A percentile compares a stretch with the other conserved stretches of the same genome.
phyloP scores from a whole-genome alignment of 768 basidiomycete genomes.

The Coprinopsis sp. region DNA sequence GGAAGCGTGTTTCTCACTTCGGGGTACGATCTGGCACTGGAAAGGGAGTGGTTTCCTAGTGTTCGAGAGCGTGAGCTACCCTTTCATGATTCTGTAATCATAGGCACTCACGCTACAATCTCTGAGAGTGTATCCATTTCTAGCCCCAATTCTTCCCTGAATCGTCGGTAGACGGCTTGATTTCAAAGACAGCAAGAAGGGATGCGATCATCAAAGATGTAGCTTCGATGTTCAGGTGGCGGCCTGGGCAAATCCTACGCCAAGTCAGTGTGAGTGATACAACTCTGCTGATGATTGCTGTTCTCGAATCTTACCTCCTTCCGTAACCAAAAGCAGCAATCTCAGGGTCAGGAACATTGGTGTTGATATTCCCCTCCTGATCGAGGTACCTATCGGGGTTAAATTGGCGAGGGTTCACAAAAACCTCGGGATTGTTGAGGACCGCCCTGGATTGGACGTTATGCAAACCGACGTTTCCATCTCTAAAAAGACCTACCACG shows the following conservation, averaged over 20 bases:
- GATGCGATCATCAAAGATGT: neutral
- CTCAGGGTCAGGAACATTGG: conserved; percentile 6
- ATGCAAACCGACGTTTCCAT: neutral
- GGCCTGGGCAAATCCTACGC: conserved; percentile 2
- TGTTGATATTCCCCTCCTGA: conserved; percentile 6
- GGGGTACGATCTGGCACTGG: too few relatives aligned
- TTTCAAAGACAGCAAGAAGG: neutral
- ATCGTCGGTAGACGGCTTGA: conserved; percentile 16
- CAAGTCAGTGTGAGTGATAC: too few relatives aligned
- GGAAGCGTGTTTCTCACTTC: too few relatives aligned
- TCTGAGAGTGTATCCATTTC: conserved; percentile 18
- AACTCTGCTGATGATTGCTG: too few relatives aligned
- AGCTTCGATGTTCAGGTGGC: neutral
- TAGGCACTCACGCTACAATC: conserved; percentile 17
- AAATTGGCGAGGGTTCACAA: conserved; percentile 28
- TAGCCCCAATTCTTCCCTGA: conserved; percentile 16
- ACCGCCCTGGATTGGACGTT: conserved; percentile 23
- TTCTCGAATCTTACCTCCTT: conserved; percentile 7
- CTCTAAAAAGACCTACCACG: conserved; percentile 3
- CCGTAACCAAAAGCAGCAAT: conserved; percentile 17
- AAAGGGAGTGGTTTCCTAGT: too few relatives aligned
- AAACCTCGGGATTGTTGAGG: conserved; percentile 27
- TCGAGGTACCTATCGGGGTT: conserved; percentile 24
- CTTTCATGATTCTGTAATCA: too few relatives aligned
- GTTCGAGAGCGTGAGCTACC: too few relatives aligned